Base-by-base conservation (phyloP, 768 basidiomycete species). In the Gloeopeniophorella convolvens region DNA sequence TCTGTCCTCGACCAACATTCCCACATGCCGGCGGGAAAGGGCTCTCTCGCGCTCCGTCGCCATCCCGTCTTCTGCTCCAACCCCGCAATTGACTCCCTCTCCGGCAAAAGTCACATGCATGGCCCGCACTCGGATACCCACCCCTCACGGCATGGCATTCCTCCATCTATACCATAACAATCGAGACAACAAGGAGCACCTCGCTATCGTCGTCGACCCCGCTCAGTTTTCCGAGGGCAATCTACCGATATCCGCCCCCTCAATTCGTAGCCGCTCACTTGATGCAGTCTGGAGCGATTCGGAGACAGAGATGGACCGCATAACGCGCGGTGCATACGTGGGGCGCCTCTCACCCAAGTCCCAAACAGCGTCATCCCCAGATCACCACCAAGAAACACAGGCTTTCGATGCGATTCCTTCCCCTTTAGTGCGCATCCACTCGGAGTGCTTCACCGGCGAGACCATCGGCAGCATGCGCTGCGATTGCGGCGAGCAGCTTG, bases 391-490 rank as follows among this genome's bases (percentile, higher is more conserved):
- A 47, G 54, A 56, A 23, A 44, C 45, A 32, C 26, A 31, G 27
- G 40, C 45, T 9, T 10, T 47, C 20, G 59, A 72, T 49, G 59
- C 63, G 35, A 63, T 83, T 30, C 86, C 86, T 1, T 68, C 83
- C 0, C 92, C 96, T 0, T 79, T 98, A 44, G 82, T 99, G 36
- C 83, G 96, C 32, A 91, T 99, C 43, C 96, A 99, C 68, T 96
- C 92, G 24, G 96, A 99, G 66, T 99, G 96, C 66, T 98, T 92
- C 70, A 99, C 96, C 0, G 96, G 96, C 24, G 96, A 98, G 68
- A 98, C 94, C 7, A 80, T 98, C 51, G 96, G 96, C 23, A 83
- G 92, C 73, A 93, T 96, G 88, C 85, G 96, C 27, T 99, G 96
- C 64, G 96, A 99, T 66, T 99, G 96, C 63, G 96, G 96, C 12